Percentiles rank a stretch among this genome's conserved stretches.
Evolutionary conservation across 331 rosid species (phyloP).

Genomic region (Malus hybrid): DNA sequence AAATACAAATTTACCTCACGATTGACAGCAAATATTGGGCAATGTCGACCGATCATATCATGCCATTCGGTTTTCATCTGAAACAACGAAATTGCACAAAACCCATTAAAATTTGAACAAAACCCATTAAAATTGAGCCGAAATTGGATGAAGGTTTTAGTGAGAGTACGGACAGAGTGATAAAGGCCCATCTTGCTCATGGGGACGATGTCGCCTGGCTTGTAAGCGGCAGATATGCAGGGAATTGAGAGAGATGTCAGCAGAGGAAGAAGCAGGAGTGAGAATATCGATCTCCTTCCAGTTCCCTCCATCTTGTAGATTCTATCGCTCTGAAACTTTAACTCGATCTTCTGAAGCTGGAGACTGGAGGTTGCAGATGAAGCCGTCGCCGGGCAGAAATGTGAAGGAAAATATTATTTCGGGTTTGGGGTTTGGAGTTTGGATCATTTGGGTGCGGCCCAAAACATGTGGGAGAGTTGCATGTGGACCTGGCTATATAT

Average conservation of each 20-base stretch:
- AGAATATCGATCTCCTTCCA: constrained; percentile 8
- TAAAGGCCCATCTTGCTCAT: constrained; percentile 97
- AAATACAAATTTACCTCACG: constrained; percentile 58
- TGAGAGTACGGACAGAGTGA: constrained; percentile 63
- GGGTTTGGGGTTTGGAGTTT: neutral
- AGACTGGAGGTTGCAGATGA: neutral
- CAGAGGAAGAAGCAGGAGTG: constrained; percentile 10
- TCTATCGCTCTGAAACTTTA: neutral
- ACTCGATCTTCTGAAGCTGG: neutral
- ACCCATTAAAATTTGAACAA: neutral
- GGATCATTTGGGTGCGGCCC: neutral
- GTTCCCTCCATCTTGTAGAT: constrained; percentile 8
- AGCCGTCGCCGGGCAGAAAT: neutral
- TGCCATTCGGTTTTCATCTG: constrained; percentile 93
- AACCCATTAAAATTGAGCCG: constrained; percentile 7
- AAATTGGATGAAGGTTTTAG: neutral
- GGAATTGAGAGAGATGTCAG: constrained; percentile 15
- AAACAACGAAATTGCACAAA: constrained; percentile 2
- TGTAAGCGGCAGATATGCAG: constrained; percentile 40
- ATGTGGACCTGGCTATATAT: neutral
- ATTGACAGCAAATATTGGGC: constrained; percentile 85
- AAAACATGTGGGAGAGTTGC: neutral
- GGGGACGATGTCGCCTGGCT: constrained; percentile 82
- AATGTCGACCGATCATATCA: constrained; percentile 83
- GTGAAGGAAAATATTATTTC: neutral